Evolutionary conservation across 352 stramenopile species (phyloP), one percentile per base, ranked within the genome.

Genomic region (Labyrinthula sp.): DNA sequence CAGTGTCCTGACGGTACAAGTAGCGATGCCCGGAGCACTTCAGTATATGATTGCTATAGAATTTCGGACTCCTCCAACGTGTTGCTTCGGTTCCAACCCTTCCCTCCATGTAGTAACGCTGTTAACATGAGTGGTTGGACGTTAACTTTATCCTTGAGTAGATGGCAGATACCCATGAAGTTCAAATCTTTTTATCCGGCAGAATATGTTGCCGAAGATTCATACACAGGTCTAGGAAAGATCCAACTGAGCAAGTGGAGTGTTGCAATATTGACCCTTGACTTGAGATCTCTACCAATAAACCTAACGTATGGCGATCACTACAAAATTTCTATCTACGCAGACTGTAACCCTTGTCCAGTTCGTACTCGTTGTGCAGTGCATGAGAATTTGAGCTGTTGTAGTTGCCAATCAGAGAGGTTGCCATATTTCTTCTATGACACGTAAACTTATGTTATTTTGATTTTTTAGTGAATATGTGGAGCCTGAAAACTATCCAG

Each of bases 301-400:
- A 95, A 95, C 55, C 66, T 94, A 40, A 95, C 83, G 1, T 95
- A 94, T 65, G 75, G 75, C 21, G 75, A 83, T 7, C 79, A 95
- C 63, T 95, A 93, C 61, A 65, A 80, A 60, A 68, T 95, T 26
- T 77, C 72, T 0, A 69, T 92, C 0, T 95, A 94, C 58, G 63
- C 78, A 28, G 69, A 87, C 60, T 95, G 85, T 60, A 90, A 84
- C 45, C 85, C 83, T 17, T 95, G 85, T 57, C 38, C 43, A 7
- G 48, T 58, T 1, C 63, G 57, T 22, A 45, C 41, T 15, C 43
- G 38, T 14, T 69, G 63, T 18, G 24, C 20, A 12, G 38, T 37
- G 21, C 39, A 17, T n/a, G 7, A 5, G 10, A 50, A 62, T 9
- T 45, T 62, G 21, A 73, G 73, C 0, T 93, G 82, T 55, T 92